Evolutionary conservation across 164 flowering plant genomes (phyloP).

Genomic region (Aristolochia fimbriata): DNA sequence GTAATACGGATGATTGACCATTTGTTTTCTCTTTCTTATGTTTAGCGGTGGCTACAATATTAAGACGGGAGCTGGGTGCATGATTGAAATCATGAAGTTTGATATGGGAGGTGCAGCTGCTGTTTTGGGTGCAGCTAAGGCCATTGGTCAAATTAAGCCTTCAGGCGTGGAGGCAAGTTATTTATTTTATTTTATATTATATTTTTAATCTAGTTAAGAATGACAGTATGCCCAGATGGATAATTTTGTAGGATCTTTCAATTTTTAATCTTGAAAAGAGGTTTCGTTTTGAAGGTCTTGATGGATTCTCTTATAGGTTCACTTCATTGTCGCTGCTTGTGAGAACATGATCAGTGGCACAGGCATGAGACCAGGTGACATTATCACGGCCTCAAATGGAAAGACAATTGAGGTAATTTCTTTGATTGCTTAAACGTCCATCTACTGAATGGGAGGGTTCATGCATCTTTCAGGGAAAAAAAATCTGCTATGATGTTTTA

Average conservation of each 20-base stretch:
- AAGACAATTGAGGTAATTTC: conserved; percentile 78
- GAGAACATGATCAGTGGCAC: conserved; percentile 98
- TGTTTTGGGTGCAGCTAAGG: conserved; percentile 92
- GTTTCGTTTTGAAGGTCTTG: background rate
- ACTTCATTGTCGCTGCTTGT: conserved; percentile 87
- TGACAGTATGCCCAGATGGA: background rate
- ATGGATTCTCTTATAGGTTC: conserved; percentile 31
- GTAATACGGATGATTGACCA: background rate
- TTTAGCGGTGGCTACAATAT: conserved; percentile 97
- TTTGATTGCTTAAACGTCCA: background rate
- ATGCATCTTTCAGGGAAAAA: background rate
- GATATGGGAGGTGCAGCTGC: conserved; percentile 99
- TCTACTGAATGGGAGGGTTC: too few relatives aligned
- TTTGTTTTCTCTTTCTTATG: conserved; percentile 12
- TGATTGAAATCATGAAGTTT: conserved; percentile 84
- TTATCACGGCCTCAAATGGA: conserved; percentile 87
- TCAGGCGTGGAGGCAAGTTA: conserved; percentile 80
- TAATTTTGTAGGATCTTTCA: background rate
- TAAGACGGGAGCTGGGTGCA: conserved; percentile 91
- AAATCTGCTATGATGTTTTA: background rate
- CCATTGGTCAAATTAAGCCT: conserved; percentile 90
- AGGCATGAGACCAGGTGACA: conserved; percentile 94
- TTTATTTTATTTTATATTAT: background rate
- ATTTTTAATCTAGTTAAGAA: background rate
- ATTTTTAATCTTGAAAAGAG: background rate